These are phyloP conservation scores for Astrocystis sublimbata DNA, from an alignment of 495 filamentous ascomycete genomes.

Conservation along the genomic window DNA sequence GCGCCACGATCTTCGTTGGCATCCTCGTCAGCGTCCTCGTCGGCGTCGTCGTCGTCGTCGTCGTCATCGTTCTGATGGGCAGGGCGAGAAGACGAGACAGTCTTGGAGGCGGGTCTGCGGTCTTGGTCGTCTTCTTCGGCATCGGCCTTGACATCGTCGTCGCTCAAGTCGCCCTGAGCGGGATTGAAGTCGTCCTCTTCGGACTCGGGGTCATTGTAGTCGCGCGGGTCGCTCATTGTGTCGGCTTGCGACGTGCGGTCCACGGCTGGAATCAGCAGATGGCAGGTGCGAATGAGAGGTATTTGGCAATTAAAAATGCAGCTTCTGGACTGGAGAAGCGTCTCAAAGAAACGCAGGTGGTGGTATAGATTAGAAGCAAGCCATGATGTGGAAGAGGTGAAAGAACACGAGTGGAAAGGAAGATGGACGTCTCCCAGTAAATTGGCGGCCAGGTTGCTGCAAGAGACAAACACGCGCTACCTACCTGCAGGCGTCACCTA, in stretches of 20 bases:
- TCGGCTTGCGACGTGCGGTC: conserved; percentile 20
- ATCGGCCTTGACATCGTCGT: conserved; percentile 59
- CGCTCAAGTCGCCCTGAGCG: conserved; percentile 64
- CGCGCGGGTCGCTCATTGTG: conserved; percentile 47
- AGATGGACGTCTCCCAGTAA: background rate
- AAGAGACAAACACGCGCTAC: background rate
- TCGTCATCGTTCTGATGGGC: conserved; percentile 36
- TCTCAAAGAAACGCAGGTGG: background rate
- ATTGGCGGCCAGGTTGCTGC: conserved; percentile 1
- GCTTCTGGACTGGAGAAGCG: background rate
- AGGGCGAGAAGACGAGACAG: conserved; percentile 23
- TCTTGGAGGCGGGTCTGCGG: conserved; percentile 24
- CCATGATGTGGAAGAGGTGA: conserved; percentile 5
- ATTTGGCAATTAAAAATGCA: background rate
- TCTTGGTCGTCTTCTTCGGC: conserved; percentile 38
- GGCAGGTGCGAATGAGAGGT: background rate
- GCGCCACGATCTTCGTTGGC: conserved; percentile 53
- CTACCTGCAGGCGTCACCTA: too few species aligned
- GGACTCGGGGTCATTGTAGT: conserved; percentile 51
- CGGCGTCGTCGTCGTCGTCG: conserved; percentile 28
- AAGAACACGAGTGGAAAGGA: background rate
- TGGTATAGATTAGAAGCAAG: conserved; percentile 5
- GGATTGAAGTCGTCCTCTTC: conserved; percentile 86
- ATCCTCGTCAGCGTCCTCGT: conserved; percentile 34
- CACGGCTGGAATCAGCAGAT: background rate